A percentile compares a stretch with the other conserved stretches of the same genome.
Evolutionary conservation across 225 moss, liverwort and hornwort genomes (phyloP).

Genomic region (Pseudoscleropodium purum): DNA sequence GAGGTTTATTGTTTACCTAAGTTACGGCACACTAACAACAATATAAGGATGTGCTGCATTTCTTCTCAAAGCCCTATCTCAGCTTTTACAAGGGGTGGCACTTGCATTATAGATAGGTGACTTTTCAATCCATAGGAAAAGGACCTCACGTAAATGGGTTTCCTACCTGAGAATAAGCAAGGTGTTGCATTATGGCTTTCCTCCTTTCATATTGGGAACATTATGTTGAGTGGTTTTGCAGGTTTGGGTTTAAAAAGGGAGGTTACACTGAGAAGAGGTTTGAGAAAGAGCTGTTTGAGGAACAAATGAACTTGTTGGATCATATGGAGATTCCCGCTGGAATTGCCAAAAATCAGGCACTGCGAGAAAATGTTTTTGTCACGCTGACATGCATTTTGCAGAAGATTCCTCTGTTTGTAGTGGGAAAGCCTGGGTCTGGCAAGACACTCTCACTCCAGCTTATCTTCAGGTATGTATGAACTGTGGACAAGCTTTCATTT

Average conservation of each 20-base stretch:
- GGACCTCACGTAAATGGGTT: not conserved
- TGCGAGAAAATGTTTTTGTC: slow-evolving; percentile 50
- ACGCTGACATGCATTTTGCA: slow-evolving; percentile 40
- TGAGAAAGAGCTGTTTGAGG: slow-evolving; percentile 22
- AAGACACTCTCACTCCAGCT: slow-evolving; percentile 53
- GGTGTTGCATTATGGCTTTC: not conserved
- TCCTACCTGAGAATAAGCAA: not conserved
- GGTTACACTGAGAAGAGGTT: slow-evolving; percentile 11
- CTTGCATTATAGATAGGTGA: not conserved
- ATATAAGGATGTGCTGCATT: not conserved
- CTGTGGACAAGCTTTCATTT: not conserved
- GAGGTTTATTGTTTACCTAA: not conserved
- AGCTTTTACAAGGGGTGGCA: not conserved
- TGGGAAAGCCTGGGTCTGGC: slow-evolving; percentile 53
- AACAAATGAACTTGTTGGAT: slow-evolving; percentile 39
- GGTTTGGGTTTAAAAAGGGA: not conserved
- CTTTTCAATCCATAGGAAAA: not conserved
- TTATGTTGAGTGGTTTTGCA: slow-evolving; percentile 3
- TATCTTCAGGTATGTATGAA: slow-evolving; percentile 25
- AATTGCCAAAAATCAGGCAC: slow-evolving; percentile 47
- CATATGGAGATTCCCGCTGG: slow-evolving; percentile 49
- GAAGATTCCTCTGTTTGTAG: slow-evolving; percentile 49
- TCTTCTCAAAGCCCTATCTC: not conserved
- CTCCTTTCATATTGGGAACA: not conserved
- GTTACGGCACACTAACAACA: not conserved